Conservation (phyloP, 2,329 filamentous ascomycete genomes). For the Chrysoporthe puriensis region DNA sequence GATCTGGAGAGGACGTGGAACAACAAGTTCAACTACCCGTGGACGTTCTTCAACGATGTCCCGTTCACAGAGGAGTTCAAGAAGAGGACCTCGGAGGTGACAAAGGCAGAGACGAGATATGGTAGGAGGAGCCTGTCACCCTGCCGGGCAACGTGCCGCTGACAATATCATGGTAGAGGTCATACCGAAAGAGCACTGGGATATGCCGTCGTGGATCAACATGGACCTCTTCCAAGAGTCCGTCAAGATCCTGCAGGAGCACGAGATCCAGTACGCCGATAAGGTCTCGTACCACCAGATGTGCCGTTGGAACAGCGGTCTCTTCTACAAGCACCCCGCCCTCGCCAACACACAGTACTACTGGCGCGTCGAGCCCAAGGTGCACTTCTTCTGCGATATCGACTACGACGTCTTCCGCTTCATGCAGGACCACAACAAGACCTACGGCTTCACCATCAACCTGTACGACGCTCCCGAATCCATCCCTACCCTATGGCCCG, state of each 20-base stretch:
- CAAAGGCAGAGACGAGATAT: slow-evolving; percentile 86
- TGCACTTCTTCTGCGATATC: slow-evolving; percentile 98
- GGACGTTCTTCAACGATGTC: slow-evolving; percentile 98
- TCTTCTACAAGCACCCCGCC: slow-evolving; percentile 96
- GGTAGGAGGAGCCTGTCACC: slow-evolving; percentile 53
- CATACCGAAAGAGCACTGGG: slow-evolving; percentile 96
- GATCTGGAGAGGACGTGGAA: slow-evolving; percentile 97
- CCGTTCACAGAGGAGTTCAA: slow-evolving; percentile 96
- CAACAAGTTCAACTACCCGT: slow-evolving; percentile 98
- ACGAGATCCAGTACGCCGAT: slow-evolving; percentile 87
- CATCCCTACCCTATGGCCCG: slow-evolving; percentile 90
- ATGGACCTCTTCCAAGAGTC: slow-evolving; percentile 84
- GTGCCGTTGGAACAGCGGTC: slow-evolving; percentile 98
- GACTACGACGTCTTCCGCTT: slow-evolving; percentile 98
- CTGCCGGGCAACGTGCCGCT: slow-evolving; percentile 19
- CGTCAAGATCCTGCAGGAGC: slow-evolving; percentile 77
- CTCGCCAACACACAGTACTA: slow-evolving; percentile 85
- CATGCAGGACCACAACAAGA: slow-evolving; percentile 98
- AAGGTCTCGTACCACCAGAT: slow-evolving; percentile 96
- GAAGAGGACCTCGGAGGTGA: slow-evolving; percentile 74
- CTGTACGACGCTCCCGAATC: slow-evolving; percentile 90
- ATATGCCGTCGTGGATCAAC: slow-evolving; percentile 89
- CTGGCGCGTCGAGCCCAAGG: slow-evolving; percentile 98
- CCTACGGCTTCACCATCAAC: slow-evolving; percentile 98
- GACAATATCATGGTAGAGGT: slow-evolving; percentile 58